A percentile compares a stretch with the other conserved stretches of the same genome.
Evolutionary conservation across 192 early-diverging fungal species (phyloP).

Genomic region (Mortierella claussenii): DNA sequence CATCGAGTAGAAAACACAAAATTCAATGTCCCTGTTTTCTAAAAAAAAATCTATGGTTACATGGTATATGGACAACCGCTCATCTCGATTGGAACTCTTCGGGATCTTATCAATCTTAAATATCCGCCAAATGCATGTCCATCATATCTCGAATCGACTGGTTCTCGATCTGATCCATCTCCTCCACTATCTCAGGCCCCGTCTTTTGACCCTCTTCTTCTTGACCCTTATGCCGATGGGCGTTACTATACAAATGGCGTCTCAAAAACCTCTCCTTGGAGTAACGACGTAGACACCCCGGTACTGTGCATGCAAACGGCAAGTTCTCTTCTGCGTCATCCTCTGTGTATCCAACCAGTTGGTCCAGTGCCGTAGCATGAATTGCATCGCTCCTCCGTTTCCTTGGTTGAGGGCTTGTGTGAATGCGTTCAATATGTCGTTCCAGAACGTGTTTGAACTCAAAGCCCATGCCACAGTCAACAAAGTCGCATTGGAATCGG

Average conservation of each 20-base stretch:
- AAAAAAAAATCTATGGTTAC: too few species aligned
- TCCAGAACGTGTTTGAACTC: constrained; percentile 34
- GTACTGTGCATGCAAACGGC: constrained; percentile 26
- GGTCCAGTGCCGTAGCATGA: constrained; percentile 4
- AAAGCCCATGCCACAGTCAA: constrained; percentile 50
- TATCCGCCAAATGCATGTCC: constrained; percentile 41
- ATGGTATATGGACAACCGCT: too few species aligned
- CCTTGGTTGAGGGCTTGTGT: not conserved
- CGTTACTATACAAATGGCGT: constrained; percentile 20
- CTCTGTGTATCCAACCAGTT: constrained; percentile 21
- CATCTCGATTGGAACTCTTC: too few species aligned
- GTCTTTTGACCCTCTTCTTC: constrained; percentile 4
- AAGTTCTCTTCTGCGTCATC: constrained; percentile 5
- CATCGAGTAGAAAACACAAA: too few species aligned
- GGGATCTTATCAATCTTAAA: too few species aligned
- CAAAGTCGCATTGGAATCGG: constrained; percentile 39
- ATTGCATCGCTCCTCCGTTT: constrained; percentile 31
- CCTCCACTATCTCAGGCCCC: constrained; percentile 8
- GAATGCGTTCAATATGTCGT: constrained; percentile 12
- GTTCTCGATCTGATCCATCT: constrained; percentile 52
- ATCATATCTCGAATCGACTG: constrained; percentile 52
- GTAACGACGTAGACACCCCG: constrained; percentile 16
- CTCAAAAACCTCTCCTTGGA: constrained; percentile 13
- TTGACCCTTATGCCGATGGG: too few species aligned
- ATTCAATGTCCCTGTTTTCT: too few species aligned